Base-by-base conservation (phyloP, 208 protist species). In the Crithidia acanthocephali region DNA sequence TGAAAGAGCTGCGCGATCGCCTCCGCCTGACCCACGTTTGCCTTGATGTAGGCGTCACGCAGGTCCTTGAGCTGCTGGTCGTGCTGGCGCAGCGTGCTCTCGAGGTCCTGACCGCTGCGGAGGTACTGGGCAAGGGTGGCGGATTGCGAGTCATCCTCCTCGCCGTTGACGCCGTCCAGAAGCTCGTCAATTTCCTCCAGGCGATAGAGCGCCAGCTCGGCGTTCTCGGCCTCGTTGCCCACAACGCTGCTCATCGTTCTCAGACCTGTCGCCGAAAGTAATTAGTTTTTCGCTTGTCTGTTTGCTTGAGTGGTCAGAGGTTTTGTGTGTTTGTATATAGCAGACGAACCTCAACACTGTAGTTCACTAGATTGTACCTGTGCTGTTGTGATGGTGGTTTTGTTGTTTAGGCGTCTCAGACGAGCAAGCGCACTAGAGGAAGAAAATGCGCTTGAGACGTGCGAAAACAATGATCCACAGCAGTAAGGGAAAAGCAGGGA, bases 161-260 rank as follows among this genome's bases (percentile, higher is more conserved):
- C 86, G 1, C n/a, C 60, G 28, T 64, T 81, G 23, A 82, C 76
- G 33, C 75, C 55, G 52, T 63, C 76, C 37, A 96, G 83, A 16
- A 96, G 80, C 40, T 87, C 87, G 59, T 94, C 88, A 55, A 94
- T 84, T 44, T 93, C 83, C 56, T 87, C 78, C 25, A 94, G 74
- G 22, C 77, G 72, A 23, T 81, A 73, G 58, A 93, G 51, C 27
- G 74, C 80, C 15, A 72, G 37, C 33, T 85, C 90, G 3, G 83
- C 84, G 22, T 53, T 84, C 33, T 87, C 85, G 1, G 56, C 59
- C 59, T 64, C 79, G 51, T 40, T 56, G 13, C 32, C 68, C 23
- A 63, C 37, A 13, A 40, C 25, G 28, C 70, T 61, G 65, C 23
- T 71, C 57, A 79, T 68, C 20, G 8, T 48, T 37, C 23, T 32